A percentile compares a stretch with the other conserved stretches of the same genome.
These are phyloP conservation scores for Trichoderma harzianum DNA, from an alignment of 2,329 filamentous ascomycete species.

Conservation along the genomic window DNA sequence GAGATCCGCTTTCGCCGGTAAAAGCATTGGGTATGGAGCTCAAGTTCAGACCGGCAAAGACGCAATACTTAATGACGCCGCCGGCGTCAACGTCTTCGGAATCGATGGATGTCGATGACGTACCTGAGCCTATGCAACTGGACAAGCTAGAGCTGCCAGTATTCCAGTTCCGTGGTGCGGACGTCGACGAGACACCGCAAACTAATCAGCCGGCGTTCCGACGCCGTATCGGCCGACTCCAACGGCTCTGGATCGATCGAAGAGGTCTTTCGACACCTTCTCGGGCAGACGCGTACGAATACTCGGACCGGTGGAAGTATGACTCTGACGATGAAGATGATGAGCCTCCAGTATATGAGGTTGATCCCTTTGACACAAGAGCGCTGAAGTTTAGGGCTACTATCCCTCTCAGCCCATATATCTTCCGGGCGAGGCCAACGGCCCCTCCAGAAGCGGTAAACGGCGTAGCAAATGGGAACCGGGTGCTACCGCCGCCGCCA, in stretches of 20 bases:
- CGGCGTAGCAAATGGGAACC: constrained; percentile 25
- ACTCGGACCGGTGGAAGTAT: constrained; percentile 76
- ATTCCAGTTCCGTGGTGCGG: constrained; percentile 44
- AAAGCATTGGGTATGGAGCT: constrained; percentile 59
- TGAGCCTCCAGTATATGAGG: constrained; percentile 67
- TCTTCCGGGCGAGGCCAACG: constrained; percentile 38
- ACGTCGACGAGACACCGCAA: constrained; percentile 37
- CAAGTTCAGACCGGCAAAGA: constrained; percentile 68
- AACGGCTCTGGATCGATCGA: constrained; percentile 84
- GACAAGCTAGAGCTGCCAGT: constrained; percentile 36
- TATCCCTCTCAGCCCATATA: constrained; percentile 48
- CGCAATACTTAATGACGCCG: constrained; percentile 66
- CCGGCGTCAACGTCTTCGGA: constrained; percentile 55
- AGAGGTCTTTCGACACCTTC: constrained; percentile 58
- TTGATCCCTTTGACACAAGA: constrained; percentile 66
- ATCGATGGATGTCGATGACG: constrained; percentile 54
- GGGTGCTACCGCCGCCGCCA: constrained; percentile 27
- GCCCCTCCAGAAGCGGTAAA: constrained; percentile 29
- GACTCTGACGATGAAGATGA: constrained; percentile 85
- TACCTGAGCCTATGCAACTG: constrained; percentile 41
- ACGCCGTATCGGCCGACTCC: constrained; percentile 78
- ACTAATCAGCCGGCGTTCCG: constrained; percentile 65
- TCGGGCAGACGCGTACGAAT: constrained; percentile 42
- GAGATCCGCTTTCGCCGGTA: constrained; percentile 77
- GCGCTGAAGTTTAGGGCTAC: constrained; percentile 60